Conservation (phyloP, 2,329 filamentous ascomycete species). For the Exophiala aquamarina region DNA sequence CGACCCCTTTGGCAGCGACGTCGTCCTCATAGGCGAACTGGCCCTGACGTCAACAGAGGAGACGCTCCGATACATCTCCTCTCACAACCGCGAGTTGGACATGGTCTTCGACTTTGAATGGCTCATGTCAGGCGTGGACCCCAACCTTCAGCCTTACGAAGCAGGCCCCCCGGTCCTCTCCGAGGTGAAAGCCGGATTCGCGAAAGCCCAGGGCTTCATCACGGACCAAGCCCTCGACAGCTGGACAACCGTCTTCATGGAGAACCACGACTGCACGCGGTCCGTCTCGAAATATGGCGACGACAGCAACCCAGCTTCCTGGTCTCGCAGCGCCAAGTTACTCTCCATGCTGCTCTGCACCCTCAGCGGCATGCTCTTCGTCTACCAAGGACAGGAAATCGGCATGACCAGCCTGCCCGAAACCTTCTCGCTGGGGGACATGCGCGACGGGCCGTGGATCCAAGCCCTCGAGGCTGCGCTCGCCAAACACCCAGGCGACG, state of each 20-base stretch:
- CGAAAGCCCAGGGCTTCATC: conserved; percentile 58
- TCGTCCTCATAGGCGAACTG: conserved; percentile 46
- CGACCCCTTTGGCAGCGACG: conserved; percentile 56
- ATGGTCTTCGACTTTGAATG: conserved; percentile 74
- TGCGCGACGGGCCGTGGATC: not conserved
- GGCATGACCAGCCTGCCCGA: conserved; percentile 54
- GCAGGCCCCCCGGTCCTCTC: conserved; percentile 37
- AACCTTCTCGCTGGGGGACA: conserved; percentile 46
- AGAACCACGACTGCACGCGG: conserved; percentile 65
- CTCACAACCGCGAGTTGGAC: conserved; percentile 53
- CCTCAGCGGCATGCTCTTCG: conserved; percentile 52
- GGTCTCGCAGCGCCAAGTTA: conserved; percentile 56
- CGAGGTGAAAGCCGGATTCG: conserved; percentile 52
- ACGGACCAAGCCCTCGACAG: conserved; percentile 46
- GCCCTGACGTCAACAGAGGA: conserved; percentile 45
- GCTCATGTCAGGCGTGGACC: conserved; percentile 15
- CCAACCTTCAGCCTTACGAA: not conserved
- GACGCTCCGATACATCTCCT: conserved; percentile 49
- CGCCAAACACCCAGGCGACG: not conserved
- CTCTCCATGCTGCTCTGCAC: conserved; percentile 57
- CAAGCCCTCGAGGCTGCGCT: not conserved
- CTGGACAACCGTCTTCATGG: conserved; percentile 66
- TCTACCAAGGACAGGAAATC: conserved; percentile 58
- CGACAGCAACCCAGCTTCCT: conserved; percentile 40
- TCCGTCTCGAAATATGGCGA: conserved; percentile 54